Evolutionary conservation across 345 rosid genomes (phyloP).

Genomic region (Balakata baccata): DNA sequence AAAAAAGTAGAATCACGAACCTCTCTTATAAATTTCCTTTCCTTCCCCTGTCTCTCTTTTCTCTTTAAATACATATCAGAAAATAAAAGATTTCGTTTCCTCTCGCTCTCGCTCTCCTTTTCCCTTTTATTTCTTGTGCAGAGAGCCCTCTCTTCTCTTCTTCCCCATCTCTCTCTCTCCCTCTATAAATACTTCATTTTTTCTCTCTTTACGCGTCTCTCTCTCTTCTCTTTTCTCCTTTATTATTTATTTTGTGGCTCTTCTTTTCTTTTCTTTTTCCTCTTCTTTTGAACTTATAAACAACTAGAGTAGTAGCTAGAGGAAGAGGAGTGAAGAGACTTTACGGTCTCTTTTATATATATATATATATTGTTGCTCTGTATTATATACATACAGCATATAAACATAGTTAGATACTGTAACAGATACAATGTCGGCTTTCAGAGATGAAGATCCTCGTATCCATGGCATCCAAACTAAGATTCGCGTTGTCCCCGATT

Average conservation of each 20-base stretch:
- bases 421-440: constrained; percentile 59
- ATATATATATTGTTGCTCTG: background rate
- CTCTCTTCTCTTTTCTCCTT: background rate
- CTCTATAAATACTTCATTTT: constrained; percentile 25
- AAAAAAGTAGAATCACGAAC: background rate
- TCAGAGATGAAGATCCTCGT: constrained; percentile 39
- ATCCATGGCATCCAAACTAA: constrained; percentile 37
- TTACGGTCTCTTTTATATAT: background rate
- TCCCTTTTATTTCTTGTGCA: constrained; percentile 25
- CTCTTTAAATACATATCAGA: background rate
- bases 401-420: constrained; percentile 1
- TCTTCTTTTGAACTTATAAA: background rate
- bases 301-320: background rate
- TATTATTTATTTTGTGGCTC: background rate
- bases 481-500: constrained; percentile 29
- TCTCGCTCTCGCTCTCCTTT: too few relatives aligned
- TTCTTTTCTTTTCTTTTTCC: background rate
- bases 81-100: constrained; percentile 3
- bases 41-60: background rate
- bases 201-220: background rate
- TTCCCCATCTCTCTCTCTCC: background rate
- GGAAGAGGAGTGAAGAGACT: background rate
- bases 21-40: background rate
- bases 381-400: background rate
- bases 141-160: constrained; percentile 18